Evolutionary conservation across 2,329 filamentous ascomycete genomes (phyloP).

Genomic region (Arthroderma uncinatum): DNA sequence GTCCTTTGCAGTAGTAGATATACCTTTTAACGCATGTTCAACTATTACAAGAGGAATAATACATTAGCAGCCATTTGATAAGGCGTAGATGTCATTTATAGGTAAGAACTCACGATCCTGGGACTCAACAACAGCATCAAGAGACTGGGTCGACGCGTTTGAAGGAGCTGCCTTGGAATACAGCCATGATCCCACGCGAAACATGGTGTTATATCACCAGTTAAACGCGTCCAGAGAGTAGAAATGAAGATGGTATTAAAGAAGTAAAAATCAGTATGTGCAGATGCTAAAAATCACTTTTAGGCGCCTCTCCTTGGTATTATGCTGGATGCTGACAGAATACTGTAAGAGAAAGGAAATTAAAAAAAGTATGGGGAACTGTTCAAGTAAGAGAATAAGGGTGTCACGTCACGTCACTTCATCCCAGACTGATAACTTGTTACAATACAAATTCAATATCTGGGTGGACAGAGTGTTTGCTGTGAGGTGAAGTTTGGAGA

Average conservation of each 20-base stretch:
- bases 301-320: background rate
- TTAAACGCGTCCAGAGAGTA: background rate
- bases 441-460: background rate
- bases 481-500: background rate
- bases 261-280: background rate
- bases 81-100: background rate
- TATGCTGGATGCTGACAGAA: background rate
- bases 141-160: slow-evolving; percentile 41
- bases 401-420: background rate
- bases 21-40: slow-evolving; percentile 37
- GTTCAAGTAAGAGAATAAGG: background rate
- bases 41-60: slow-evolving; percentile 19
- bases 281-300: background rate
- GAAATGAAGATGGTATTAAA: background rate
- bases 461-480: background rate
- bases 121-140: slow-evolving; percentile 48
- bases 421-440: background rate
- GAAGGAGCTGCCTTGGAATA: slow-evolving; percentile 30
- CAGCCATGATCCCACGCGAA: slow-evolving; percentile 36
- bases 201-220: slow-evolving; percentile 21
- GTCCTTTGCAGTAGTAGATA: background rate
- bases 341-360: background rate
- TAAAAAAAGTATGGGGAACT: background rate
- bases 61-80: slow-evolving; percentile 17
- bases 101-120: slow-evolving; percentile 33